Evolutionary conservation across 164 flowering plant species (phyloP), one percentile per base, ranked within the genome.

Genomic region (Annona cherimola): DNA sequence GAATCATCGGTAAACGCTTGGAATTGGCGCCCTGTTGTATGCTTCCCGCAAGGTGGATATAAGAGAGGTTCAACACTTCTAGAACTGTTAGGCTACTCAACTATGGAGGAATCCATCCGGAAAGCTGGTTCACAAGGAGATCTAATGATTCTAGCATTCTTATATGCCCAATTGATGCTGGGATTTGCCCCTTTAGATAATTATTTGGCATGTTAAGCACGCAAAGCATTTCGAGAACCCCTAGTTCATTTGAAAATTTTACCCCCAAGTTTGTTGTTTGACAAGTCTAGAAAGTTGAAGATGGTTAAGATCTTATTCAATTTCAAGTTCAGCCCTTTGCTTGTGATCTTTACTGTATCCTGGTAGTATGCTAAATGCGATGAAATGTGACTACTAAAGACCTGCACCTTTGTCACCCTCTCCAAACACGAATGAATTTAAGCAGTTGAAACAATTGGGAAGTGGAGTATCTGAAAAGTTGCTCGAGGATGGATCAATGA

Each of bases 401-500:
- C 55, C 42, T 16, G 63, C 6, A 7, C n/a, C 26, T 19, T 60
- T 26, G 11, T 39, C 18, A 40, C 64, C 45, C 3, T 42, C 26
- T 3, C 42, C 44, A 19, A 14, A 60, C 6, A 50, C 42, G 63
- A 74, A 61, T 45, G 83, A 83, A 45, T 42, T 67, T 89, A 86
- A 88, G 0, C 65, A 69, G 1, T 9, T 1, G 2, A 90, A 63
- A 63, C 70, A 74, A 20, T 45, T 46, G 0, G 26, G 39, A 1
- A 78, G 75, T 5, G 86, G n/a, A 1, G 4, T 18, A 2, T 90
- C 95, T 35, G 5, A 77, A 68, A 90, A 86, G 1, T 77, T 68
- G 71, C 86, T 90, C 5, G 42, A 71, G 26, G 89, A 79, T 4
- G 87, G 63, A 61, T 90, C 95, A 1, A 90, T 68, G 59, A 88